Percentiles rank a stretch among this genome's conserved stretches.
These are phyloP conservation scores for Globisporangium parvum DNA, from an alignment of 352 stramenopile species.

Conservation along the genomic window DNA sequence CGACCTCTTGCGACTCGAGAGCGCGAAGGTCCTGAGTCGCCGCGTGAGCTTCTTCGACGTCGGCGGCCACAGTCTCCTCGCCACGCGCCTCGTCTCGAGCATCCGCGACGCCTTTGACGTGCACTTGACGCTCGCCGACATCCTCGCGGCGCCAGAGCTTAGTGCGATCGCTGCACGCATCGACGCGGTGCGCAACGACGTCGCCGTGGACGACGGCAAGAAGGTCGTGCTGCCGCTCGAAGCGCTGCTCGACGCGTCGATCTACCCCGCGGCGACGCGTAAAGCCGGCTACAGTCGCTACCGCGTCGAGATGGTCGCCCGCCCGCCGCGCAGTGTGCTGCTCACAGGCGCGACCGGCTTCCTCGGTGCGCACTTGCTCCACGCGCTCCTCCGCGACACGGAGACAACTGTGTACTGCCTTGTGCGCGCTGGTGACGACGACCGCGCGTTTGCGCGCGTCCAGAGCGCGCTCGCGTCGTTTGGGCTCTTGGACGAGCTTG, in stretches of 20 bases:
- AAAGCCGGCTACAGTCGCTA: slow-evolving; percentile 77
- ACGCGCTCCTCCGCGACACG: slow-evolving; percentile 67
- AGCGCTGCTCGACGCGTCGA: slow-evolving; percentile 55
- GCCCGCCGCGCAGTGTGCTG: slow-evolving; percentile 74
- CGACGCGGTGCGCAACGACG: slow-evolving; percentile 24
- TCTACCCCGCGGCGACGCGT: slow-evolving; percentile 64
- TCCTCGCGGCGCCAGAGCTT: slow-evolving; percentile 55
- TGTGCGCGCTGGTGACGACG: slow-evolving; percentile 52
- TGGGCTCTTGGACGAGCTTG: slow-evolving; percentile 37
- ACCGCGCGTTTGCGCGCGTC: slow-evolving; percentile 46
- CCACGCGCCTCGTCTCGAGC: slow-evolving; percentile 63
- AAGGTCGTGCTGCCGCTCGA: slow-evolving; percentile 62
- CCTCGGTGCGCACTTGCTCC: slow-evolving; percentile 81
- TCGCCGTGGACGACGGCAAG: slow-evolving; percentile 15
- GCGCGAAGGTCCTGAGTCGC: slow-evolving; percentile 43
- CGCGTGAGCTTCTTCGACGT: slow-evolving; percentile 77
- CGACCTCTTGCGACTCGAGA: slow-evolving; percentile 59
- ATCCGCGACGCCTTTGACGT: slow-evolving; percentile 60
- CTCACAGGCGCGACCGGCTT: slow-evolving; percentile 91
- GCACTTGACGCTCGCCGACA: slow-evolving; percentile 70
- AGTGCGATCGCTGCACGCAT: slow-evolving; percentile 51
- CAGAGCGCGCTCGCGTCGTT: slow-evolving; percentile 52
- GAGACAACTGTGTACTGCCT: slow-evolving; percentile 80
- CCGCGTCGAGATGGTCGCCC: slow-evolving; percentile 67
- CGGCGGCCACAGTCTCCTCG: slow-evolving; percentile 72